These are phyloP conservation scores for Lanmaoa rubissima DNA, from an alignment of 768 basidiomycete genomes.

Conservation along the genomic window DNA sequence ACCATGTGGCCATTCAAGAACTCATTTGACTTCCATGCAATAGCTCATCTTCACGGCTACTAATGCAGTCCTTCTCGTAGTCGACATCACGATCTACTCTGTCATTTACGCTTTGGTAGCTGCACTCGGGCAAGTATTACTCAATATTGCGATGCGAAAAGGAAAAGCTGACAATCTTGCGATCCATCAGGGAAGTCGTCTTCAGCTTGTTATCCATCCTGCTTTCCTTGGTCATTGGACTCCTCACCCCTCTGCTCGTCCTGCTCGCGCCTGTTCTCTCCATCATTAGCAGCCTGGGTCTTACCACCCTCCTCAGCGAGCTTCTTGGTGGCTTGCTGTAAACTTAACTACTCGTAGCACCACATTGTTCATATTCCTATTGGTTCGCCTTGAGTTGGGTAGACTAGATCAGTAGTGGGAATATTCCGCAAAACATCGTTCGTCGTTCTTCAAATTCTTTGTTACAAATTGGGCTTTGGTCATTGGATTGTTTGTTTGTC, in stretches of 20 bases:
- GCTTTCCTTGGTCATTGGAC: slow-evolving; percentile 6
- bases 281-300: slow-evolving; percentile 6
- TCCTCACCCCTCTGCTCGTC: not conserved
- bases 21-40: not conserved
- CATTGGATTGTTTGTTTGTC: not conserved
- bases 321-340: slow-evolving; percentile 7
- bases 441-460: too few relatives aligned
- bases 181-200: not conserved
- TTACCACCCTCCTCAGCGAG: not conserved
- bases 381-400: too few relatives aligned
- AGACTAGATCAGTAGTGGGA: too few relatives aligned
- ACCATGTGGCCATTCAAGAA: not conserved
- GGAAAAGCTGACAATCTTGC: not conserved
- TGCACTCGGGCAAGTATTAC: slow-evolving; percentile 3
- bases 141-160: not conserved
- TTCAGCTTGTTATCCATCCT: slow-evolving; percentile 2
- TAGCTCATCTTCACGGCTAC: slow-evolving; percentile 11
- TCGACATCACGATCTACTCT: not conserved
- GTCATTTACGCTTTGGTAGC: not conserved
- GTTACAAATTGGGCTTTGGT: not conserved
- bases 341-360: not conserved
- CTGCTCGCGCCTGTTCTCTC: slow-evolving; percentile 8
- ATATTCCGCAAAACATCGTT: too few relatives aligned
- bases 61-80: slow-evolving; percentile 7
- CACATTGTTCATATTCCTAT: too few relatives aligned